A percentile compares a stretch with the other conserved stretches of the same genome.
Evolutionary conservation across 208 protist species (phyloP).

Genomic region (Angomonas ambiguus): DNA sequence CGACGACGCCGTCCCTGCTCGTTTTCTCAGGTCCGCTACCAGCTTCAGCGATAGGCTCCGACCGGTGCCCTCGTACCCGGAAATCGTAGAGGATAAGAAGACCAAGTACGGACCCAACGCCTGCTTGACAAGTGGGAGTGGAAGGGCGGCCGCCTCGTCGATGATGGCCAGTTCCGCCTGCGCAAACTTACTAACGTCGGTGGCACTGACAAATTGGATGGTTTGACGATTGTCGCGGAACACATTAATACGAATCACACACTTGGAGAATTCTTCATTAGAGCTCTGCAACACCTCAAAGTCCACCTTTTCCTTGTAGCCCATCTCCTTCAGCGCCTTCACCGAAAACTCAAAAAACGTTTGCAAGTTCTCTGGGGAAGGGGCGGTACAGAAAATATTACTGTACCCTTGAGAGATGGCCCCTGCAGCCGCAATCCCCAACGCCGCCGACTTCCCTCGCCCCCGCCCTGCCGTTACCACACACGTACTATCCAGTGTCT

Average conservation of each 20-base stretch:
- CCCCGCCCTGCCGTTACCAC: slow-evolving; percentile 96
- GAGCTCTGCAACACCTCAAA: slow-evolving; percentile 96
- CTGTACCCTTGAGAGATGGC: slow-evolving; percentile 97
- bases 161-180: slow-evolving; percentile 98
- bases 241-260: slow-evolving; percentile 97
- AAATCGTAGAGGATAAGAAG: slow-evolving; percentile 98
- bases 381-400: slow-evolving; percentile 99
- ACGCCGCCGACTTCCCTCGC: slow-evolving; percentile 96
- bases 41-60: slow-evolving; percentile 99
- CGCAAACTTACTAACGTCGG: slow-evolving; percentile 88
- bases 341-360: slow-evolving; percentile 99
- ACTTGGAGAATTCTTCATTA: slow-evolving; percentile 93
- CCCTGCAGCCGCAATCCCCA: slow-evolving; percentile 94
- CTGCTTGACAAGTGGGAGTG: slow-evolving; percentile 95
- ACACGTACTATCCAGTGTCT: slow-evolving; percentile 95
- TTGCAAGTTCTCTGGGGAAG: slow-evolving; percentile 96
- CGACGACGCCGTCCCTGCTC: slow-evolving; percentile 14
- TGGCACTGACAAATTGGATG: slow-evolving; percentile 96
- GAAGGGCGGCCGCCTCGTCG: slow-evolving; percentile 99
- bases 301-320: slow-evolving; percentile 96
- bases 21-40: slow-evolving; percentile 95
- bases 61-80: slow-evolving; percentile 99
- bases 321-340: slow-evolving; percentile 94
- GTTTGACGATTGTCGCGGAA: slow-evolving; percentile 98
- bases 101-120: slow-evolving; percentile 98